Percentiles rank a stretch among this genome's conserved stretches.
Conservation (phyloP, 2,329 filamentous ascomycete genomes). For the Zymoseptoria tritici region DNA sequence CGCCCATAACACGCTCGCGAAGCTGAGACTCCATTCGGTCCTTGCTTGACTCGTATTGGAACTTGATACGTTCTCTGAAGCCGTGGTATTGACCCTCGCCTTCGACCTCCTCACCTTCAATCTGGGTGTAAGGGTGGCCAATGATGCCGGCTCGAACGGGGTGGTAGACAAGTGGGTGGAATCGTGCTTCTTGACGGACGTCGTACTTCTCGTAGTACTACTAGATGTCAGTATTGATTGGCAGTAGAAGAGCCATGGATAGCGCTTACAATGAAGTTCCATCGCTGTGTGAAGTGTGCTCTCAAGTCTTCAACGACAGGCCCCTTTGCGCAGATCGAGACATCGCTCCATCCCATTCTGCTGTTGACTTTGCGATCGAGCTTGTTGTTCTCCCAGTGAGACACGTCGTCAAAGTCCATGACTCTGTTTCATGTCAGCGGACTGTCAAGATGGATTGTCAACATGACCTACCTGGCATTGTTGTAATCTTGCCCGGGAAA, state of each 20-base stretch:
- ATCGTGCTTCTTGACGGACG: slow-evolving; percentile 46
- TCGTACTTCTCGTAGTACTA: slow-evolving; percentile 68
- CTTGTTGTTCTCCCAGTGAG: slow-evolving; percentile 77
- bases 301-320: slow-evolving; percentile 67
- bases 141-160: slow-evolving; percentile 31
- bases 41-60: slow-evolving; percentile 22
- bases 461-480: slow-evolving; percentile 8
- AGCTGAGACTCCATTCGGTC: slow-evolving; percentile 17
- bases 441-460: neutral
- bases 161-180: slow-evolving; percentile 33
- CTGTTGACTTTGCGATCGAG: slow-evolving; percentile 63
- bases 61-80: slow-evolving; percentile 26
- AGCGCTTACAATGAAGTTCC: slow-evolving; percentile 65
- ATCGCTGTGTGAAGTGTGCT: slow-evolving; percentile 74
- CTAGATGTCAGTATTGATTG: too few relatives aligned
- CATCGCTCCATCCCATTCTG: slow-evolving; percentile 89
- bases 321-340: slow-evolving; percentile 68
- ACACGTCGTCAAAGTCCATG: slow-evolving; percentile 75
- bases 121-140: slow-evolving; percentile 25
- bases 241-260: too few relatives aligned
- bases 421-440: slow-evolving; percentile 60
- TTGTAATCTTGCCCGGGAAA: slow-evolving; percentile 93
- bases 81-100: slow-evolving; percentile 25
- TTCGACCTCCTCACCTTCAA: slow-evolving; percentile 18
- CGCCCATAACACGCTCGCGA: slow-evolving; percentile 12